Base-by-base conservation (phyloP, 148 eudicot genomes). In the Tetragonia tetragonoides region DNA sequence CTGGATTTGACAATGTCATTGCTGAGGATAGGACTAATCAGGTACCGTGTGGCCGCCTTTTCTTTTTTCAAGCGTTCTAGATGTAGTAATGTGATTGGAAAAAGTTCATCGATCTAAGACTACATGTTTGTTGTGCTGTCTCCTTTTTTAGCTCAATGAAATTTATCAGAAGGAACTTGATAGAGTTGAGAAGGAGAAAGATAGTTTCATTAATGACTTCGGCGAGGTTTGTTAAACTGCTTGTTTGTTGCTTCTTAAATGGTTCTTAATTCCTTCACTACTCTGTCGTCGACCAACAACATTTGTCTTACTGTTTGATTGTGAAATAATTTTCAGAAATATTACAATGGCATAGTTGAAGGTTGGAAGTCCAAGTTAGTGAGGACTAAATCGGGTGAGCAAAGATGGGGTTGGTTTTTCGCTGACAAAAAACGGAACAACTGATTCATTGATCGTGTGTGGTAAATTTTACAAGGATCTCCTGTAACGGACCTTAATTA, bases 1-100 rank as follows among this genome's bases (percentile, higher is more conserved):
- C 95, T 84, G 99, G 99, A 76, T 96, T 96, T 15, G 80, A 54
- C 11, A 85, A 96, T 66, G 98, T 96, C 42, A 38, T 87, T 78
- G 97, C 99, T 37, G 98, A 96, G 87, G 99, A 96, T 79, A 91
- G 98, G 76, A 96, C 98, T 7, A 85, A 87, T 37, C 99, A 93
- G 97, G 99, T 96, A 75, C 61, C 78, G 53, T 44, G 42, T 47
- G 10, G 53, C 53, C 53, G 10, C 53, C 53, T 14, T 47, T 47
- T 75, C 39, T 60, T 28, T 66, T 65, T 62, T n/a, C 49, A 16
- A 38, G 8, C 56, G 38, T 17, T 56, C 74, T 8, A 3, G 51
- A 51, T 73, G 23, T 23, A 34, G n/a, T n/a, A n/a, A n/a, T n/a
- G n/a, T n/a, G n/a, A n/a, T n/a, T n/a, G n/a, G n/a, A n/a, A n/a